A percentile compares a stretch with the other conserved stretches of the same genome.
Conservation (phyloP, 805 yeast genomes). For the Torulaspora delbrueckii region DNA sequence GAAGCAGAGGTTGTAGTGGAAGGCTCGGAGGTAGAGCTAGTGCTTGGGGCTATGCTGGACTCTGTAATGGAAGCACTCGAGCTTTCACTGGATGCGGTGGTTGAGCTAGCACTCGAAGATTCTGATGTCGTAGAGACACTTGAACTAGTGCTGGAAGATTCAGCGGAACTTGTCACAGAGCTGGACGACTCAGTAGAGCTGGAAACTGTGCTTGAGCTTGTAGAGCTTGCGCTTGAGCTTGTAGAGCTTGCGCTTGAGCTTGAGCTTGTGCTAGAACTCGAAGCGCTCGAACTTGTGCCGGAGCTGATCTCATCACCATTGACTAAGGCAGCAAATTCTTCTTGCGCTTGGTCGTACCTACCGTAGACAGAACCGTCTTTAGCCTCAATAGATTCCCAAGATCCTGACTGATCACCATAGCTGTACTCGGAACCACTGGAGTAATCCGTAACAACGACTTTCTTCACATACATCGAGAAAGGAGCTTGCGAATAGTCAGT, state of each 20-base stretch:
- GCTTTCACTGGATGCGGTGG: slow-evolving; percentile 13
- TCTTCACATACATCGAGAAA: slow-evolving; percentile 59
- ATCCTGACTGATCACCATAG: slow-evolving; percentile 53
- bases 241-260: too few relatives aligned
- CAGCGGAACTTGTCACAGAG: slow-evolving; percentile 9
- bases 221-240: slow-evolving; percentile 9
- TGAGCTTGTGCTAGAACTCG: slow-evolving; percentile 13
- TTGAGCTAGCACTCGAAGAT: neutral
- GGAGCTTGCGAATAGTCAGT: slow-evolving; percentile 65
- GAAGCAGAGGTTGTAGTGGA: neutral
- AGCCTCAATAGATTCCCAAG: slow-evolving; percentile 56
- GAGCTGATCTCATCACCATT: slow-evolving; percentile 21
- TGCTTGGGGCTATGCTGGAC: slow-evolving; percentile 3
- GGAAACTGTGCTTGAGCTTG: slow-evolving; percentile 8
- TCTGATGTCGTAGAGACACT: neutral
- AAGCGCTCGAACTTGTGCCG: slow-evolving; percentile 1
- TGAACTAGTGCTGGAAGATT: slow-evolving; percentile 8
- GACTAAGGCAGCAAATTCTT: slow-evolving; percentile 37
- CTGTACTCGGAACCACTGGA: slow-evolving; percentile 57
- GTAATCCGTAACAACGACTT: slow-evolving; percentile 60
- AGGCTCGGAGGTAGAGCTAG: slow-evolving; percentile 3
- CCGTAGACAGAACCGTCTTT: slow-evolving; percentile 59
- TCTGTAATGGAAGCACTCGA: slow-evolving; percentile 1
- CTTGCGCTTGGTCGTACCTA: slow-evolving; percentile 43
- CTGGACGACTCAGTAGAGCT: slow-evolving; percentile 11